Conservation (phyloP, 257 asterid genomes). For the Penstemon newberryi region DNA sequence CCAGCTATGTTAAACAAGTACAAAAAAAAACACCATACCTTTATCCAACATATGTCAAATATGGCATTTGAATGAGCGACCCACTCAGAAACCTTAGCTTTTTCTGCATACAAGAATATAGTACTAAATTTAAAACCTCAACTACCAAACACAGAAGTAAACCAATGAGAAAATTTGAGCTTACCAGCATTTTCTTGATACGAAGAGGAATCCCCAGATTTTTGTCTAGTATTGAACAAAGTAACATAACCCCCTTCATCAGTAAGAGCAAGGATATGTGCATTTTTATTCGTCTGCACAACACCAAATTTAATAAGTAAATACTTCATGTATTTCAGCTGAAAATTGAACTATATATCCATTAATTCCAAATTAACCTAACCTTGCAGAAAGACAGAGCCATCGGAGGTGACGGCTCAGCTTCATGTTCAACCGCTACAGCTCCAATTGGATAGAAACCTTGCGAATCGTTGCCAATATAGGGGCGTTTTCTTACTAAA, state of each 20-base stretch:
- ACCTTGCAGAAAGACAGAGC: constrained; percentile 91
- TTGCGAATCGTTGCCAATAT: constrained; percentile 30
- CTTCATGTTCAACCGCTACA: constrained; percentile 61
- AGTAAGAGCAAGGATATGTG: constrained; percentile 65
- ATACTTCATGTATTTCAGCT: too few relatives aligned
- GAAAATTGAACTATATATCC: neutral
- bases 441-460: constrained; percentile 60
- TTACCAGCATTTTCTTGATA: constrained; percentile 64
- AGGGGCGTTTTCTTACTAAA: constrained; percentile 71
- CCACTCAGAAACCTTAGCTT: constrained; percentile 70
- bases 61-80: constrained; percentile 83
- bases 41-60: constrained; percentile 88
- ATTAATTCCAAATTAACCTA: neutral
- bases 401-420: constrained; percentile 78
- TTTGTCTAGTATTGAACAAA: constrained; percentile 58
- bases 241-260: constrained; percentile 79
- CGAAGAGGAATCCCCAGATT: constrained; percentile 46
- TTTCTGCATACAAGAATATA: constrained; percentile 46
- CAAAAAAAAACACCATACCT: constrained; percentile 38
- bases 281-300: constrained; percentile 51
- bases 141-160: neutral
- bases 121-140: neutral
- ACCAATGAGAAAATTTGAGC: neutral
- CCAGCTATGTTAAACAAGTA: too few relatives aligned
- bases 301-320: neutral